phyloP scores from a whole-genome alignment of 139 green algal species.

The Closterium sp. region DNA sequence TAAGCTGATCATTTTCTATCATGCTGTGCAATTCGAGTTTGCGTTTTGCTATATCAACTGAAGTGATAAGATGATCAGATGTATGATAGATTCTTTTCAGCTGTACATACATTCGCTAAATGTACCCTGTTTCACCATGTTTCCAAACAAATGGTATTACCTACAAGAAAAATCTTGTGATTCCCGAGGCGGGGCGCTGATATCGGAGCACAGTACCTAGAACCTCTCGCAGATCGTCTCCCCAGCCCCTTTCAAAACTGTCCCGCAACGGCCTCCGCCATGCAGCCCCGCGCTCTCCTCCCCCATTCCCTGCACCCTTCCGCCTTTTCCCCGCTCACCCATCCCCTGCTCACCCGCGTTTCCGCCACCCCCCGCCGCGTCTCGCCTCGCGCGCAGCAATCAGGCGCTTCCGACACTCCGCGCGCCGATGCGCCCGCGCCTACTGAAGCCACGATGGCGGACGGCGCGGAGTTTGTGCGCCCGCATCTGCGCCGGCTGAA shows the following conservation, averaged over 20 bases:
- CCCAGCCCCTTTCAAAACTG: not conserved
- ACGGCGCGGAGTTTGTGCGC: slow-evolving; percentile 70
- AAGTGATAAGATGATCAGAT: too few species aligned
- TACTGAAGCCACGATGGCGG: not conserved
- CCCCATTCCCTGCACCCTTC: not conserved
- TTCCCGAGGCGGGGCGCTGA: not conserved
- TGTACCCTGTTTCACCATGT: too few species aligned
- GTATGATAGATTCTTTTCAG: too few species aligned
- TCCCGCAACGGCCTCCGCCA: not conserved
- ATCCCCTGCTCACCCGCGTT: not conserved
- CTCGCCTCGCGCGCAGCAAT: not conserved
- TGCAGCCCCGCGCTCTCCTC: not conserved
- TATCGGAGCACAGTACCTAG: not conserved
- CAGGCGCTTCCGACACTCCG: not conserved
- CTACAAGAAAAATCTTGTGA: too few species aligned
- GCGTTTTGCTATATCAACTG: too few species aligned
- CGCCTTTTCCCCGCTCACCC: not conserved
- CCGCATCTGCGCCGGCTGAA: slow-evolving; percentile 85
- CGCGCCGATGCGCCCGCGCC: not conserved
- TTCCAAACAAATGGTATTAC: too few species aligned
- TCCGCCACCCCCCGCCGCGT: not conserved
- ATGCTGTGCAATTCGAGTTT: too few species aligned
- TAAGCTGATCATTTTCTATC: too few species aligned
- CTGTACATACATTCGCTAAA: too few species aligned
- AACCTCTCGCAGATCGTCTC: not conserved